Conservation (phyloP, 805 yeast genomes). For the Zygotorulaspora chibaensis region DNA sequence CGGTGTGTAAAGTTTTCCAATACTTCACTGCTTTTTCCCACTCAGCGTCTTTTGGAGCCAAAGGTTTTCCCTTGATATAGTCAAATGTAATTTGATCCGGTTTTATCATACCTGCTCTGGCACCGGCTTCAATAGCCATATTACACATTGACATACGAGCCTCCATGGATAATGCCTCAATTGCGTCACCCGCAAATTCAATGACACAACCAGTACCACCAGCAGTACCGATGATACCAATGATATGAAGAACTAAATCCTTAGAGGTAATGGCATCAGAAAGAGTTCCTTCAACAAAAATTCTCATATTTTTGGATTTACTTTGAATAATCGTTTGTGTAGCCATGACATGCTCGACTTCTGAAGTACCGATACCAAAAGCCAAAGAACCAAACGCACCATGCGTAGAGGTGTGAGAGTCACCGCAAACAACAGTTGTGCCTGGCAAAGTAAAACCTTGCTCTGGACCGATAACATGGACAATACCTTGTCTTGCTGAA, state of each 20-base stretch:
- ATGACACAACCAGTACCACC: constrained; percentile 98
- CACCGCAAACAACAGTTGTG: constrained; percentile 98
- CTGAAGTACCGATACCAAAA: constrained; percentile 98
- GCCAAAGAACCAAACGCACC: constrained; percentile 98
- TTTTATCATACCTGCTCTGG: constrained; percentile 98
- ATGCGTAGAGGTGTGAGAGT: constrained; percentile 97
- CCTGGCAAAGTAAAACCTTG: constrained; percentile 99
- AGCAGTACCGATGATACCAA: constrained; percentile 96
- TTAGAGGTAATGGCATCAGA: constrained; percentile 90
- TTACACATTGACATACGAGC: constrained; percentile 99
- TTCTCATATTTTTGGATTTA: constrained; percentile 94
- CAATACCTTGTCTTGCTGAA: constrained; percentile 95
- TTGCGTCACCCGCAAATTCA: constrained; percentile 95
- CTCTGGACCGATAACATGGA: constrained; percentile 97
- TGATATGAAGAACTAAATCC: constrained; percentile 89
- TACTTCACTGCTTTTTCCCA: constrained; percentile 92
- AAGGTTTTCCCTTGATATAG: constrained; percentile 88
- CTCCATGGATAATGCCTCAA: constrained; percentile 86
- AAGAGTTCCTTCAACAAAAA: constrained; percentile 78
- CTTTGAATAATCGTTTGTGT: constrained; percentile 94
- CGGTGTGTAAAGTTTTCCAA: constrained; percentile 87
- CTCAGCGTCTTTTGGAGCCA: constrained; percentile 89
- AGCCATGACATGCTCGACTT: constrained; percentile 97
- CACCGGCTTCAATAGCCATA: constrained; percentile 99
- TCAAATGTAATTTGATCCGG: constrained; percentile 89